Evolutionary conservation across 352 stramenopile genomes (phyloP), one percentile per base, ranked within the genome.

Genomic region (Saprolegnia diclina): DNA sequence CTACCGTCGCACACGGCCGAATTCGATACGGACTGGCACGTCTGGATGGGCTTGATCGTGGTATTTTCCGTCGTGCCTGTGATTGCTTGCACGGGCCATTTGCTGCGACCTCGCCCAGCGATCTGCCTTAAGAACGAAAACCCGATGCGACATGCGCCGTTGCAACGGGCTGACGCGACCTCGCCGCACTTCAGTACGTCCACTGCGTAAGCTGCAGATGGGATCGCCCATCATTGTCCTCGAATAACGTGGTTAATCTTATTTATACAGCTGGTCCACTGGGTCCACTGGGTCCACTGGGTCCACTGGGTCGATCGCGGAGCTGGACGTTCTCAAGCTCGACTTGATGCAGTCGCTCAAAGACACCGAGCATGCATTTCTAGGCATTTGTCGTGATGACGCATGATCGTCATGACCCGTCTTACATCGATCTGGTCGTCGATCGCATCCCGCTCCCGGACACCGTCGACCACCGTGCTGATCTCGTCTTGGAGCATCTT

Each of bases 351-450:
- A 86, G 72, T n/a, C 79, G 77, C 56, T 81, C 76, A 63, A 86
- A 86, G 42, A 86, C 76, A 13, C 73, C 73, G 19, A 81, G 72
- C 67, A 86, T 79, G 65, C 79, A 86, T 67, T 82, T 76, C 52
- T 71, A 71, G 6, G 21, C 46, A 45, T 13, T 53, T 14, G 6
- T 40, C 1, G 35, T 42, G 3, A 59, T 16, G 11, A 24, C 52
- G 24, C 35, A 19, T 5, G 46, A 54, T 48, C 42, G 42, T 14
- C 19, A n/a, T 3, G 40, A 4, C 4, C 63, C 35, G 16, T 53
- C 29, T 35, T 64, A 71, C 65, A 67, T 86, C 77, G 56, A 84
- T 84, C 56, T 81, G 72, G 24, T 76, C 59, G 59, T 86, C 79
- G 5, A 86, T 55, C 21, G 78, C 72, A 62, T 86, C 79, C n/a